These are phyloP conservation scores for Cystofilobasidium bisporidii DNA, from an alignment of 768 basidiomycete genomes.

Conservation along the genomic window DNA sequence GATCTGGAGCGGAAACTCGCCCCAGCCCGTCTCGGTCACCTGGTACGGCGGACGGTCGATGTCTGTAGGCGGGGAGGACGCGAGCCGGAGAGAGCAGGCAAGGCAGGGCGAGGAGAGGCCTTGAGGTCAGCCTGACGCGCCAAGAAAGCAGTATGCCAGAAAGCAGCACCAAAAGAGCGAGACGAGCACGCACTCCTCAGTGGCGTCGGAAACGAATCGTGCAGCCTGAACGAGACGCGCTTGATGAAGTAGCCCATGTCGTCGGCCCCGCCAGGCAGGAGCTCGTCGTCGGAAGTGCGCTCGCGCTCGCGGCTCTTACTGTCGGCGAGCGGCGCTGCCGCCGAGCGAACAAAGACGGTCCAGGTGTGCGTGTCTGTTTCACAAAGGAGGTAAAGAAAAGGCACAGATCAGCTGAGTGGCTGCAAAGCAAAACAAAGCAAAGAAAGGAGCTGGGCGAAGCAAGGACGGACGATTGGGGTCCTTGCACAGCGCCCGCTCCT, in stretches of 20 bases:
- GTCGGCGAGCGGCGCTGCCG: slow-evolving; percentile 53
- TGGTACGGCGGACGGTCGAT: slow-evolving; percentile 90
- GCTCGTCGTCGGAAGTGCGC: slow-evolving; percentile 50
- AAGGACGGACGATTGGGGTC: slow-evolving; percentile 32
- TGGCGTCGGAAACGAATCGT: slow-evolving; percentile 90
- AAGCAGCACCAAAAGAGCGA: neutral
- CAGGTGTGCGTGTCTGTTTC: slow-evolving; percentile 77
- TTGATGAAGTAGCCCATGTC: slow-evolving; percentile 87
- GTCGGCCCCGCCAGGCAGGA: slow-evolving; percentile 63
- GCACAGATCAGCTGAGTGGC: no score
- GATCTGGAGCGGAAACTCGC: slow-evolving; percentile 94
- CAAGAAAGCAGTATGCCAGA: no score
- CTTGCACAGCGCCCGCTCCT: slow-evolving; percentile 46
- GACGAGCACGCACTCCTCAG: slow-evolving; percentile 62
- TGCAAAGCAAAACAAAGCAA: no score
- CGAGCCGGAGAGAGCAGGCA: no score
- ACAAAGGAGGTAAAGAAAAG: slow-evolving; percentile 18
- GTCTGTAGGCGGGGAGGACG: slow-evolving; percentile 45
- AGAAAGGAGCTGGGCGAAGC: slow-evolving; percentile 35
- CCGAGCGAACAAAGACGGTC: slow-evolving; percentile 90
- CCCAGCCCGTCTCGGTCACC: slow-evolving; percentile 97
- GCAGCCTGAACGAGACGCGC: slow-evolving; percentile 90
- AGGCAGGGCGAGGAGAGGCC: no score
- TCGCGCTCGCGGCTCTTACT: slow-evolving; percentile 37
- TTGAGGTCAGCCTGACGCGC: neutral